These are phyloP conservation scores for Pycnococcus provasolii DNA, from an alignment of 139 green algal species.

Conservation along the genomic window DNA sequence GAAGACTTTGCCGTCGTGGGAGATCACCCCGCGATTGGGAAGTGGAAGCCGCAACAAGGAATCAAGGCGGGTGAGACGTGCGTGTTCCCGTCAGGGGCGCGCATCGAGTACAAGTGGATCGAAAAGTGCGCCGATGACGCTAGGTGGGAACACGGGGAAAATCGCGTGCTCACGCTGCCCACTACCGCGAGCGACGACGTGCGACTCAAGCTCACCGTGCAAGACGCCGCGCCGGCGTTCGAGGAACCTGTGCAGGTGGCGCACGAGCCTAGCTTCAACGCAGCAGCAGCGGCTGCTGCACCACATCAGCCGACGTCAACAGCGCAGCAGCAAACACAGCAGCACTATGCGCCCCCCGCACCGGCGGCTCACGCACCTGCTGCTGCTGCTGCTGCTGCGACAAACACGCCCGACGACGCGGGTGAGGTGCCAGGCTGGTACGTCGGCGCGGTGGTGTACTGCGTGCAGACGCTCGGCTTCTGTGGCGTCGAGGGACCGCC, in stretches of 20 bases:
- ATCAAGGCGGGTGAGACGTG: neutral
- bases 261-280: neutral
- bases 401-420: too few relatives aligned
- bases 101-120: conserved; percentile 7
- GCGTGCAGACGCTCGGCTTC: conserved; percentile 22
- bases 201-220: neutral
- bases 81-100: neutral
- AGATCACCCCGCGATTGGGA: neutral
- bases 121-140: neutral
- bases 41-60: neutral
- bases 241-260: neutral
- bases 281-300: neutral
- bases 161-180: neutral
- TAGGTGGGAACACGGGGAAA: neutral
- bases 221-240: neutral
- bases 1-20: neutral
- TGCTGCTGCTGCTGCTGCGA: too few relatives aligned
- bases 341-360: neutral
- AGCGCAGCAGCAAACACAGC: neutral
- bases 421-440: conserved; percentile 1
- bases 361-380: too few relatives aligned
- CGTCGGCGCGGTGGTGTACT: conserved; percentile 10
- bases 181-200: neutral
- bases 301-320: neutral
- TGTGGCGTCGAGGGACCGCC: conserved; percentile 7